A percentile compares a stretch with the other conserved stretches of the same genome.
Conservation (phyloP, 441 rosid genomes). For the Geranium incanum region DNA sequence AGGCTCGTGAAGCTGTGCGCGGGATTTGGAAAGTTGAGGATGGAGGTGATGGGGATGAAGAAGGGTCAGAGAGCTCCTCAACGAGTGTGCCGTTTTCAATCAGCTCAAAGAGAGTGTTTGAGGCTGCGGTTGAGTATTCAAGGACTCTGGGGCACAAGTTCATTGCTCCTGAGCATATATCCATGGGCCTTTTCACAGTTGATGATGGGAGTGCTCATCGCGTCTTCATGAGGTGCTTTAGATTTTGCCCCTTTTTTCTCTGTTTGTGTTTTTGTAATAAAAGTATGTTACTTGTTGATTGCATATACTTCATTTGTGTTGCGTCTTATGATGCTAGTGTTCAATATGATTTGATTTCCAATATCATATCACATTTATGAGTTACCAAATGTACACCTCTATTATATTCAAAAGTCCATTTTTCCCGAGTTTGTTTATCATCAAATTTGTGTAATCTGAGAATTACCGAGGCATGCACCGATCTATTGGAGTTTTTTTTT, state of each 20-base stretch:
- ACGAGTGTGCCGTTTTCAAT: slow-evolving; percentile 20
- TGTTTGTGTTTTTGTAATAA: neutral
- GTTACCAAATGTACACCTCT: too few species aligned
- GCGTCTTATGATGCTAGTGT: too few species aligned
- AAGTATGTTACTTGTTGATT: neutral
- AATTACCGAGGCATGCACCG: neutral
- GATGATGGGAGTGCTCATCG: slow-evolving; percentile 26
- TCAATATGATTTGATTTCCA: too few species aligned
- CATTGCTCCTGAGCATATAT: slow-evolving; percentile 24
- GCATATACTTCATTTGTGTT: neutral
- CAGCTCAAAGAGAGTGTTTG: slow-evolving; percentile 27
- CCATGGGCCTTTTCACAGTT: slow-evolving; percentile 23
- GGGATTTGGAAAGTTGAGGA: slow-evolving; percentile 19
- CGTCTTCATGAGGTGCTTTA: slow-evolving; percentile 21
- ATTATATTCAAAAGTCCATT: neutral
- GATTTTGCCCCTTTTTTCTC: neutral
- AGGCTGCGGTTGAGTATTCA: slow-evolving; percentile 26
- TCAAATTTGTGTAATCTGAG: neutral
- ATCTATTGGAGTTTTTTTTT: neutral
- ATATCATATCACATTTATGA: too few species aligned
- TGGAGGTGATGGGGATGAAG: neutral
- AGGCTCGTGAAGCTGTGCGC: slow-evolving; percentile 19
- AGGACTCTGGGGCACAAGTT: slow-evolving; percentile 24
- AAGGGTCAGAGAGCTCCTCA: neutral
- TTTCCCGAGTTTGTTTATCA: neutral